phyloP scores from a whole-genome alignment of 148 eudicot species.

The Polygonum maritimum region DNA sequence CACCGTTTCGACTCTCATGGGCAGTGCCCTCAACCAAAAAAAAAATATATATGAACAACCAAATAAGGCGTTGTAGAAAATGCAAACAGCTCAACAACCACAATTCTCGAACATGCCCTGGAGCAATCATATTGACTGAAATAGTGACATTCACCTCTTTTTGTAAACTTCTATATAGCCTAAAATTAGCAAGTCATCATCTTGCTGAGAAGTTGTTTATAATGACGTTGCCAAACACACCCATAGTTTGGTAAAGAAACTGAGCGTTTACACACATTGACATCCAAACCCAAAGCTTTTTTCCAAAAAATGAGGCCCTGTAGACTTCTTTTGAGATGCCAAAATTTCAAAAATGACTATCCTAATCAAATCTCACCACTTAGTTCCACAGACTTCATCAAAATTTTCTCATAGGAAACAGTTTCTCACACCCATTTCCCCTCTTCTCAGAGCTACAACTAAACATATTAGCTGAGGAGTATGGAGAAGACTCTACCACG shows the following conservation, averaged over 20 bases:
- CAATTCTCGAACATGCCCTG: no score
- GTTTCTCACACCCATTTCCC: conserved; percentile 53
- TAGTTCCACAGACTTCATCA: not conserved
- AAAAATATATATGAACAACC: no score
- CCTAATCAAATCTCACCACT: no score
- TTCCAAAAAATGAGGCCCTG: not conserved
- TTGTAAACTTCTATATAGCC: not conserved
- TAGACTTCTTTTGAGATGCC: not conserved
- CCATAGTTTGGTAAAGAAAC: not conserved
- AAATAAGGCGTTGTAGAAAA: no score
- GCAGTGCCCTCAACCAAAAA: no score
- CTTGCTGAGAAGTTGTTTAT: no score
- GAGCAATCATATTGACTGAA: conserved; percentile 7
- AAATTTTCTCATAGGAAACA: conserved; percentile 32
- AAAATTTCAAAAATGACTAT: conserved; percentile 2
- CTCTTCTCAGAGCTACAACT: conserved; percentile 27
- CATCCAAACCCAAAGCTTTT: not conserved
- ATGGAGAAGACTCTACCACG: conserved; percentile 28
- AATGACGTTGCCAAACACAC: no score
- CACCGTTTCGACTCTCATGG: no score
- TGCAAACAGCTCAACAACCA: no score
- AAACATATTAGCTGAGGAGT: conserved; percentile 15
- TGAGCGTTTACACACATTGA: conserved; percentile 4
- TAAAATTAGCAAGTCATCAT: not conserved
- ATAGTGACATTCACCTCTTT: not conserved